These are phyloP conservation scores for Dryas octopetala DNA, from an alignment of 306 rosid genomes.

Conservation along the genomic window DNA sequence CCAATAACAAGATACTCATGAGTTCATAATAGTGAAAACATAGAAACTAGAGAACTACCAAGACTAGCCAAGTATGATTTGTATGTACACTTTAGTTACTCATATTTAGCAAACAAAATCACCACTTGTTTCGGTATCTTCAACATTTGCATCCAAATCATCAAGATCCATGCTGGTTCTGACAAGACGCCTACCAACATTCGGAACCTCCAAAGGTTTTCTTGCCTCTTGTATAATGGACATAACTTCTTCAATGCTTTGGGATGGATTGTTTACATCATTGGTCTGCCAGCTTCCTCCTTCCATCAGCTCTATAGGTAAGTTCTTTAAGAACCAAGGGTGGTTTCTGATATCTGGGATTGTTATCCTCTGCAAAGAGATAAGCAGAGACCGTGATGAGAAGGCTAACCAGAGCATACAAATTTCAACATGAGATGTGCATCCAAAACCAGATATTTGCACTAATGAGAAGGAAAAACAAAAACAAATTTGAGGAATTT, in stretches of 20 bases:
- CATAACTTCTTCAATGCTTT: constrained; percentile 59
- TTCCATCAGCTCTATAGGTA: constrained; percentile 67
- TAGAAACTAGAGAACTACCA: background rate
- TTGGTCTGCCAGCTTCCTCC: constrained; percentile 65
- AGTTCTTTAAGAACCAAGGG: constrained; percentile 75
- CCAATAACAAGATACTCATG: background rate
- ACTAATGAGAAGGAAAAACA: background rate
- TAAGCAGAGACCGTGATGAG: constrained; percentile 9
- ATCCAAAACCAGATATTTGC: background rate
- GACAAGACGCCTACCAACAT: constrained; percentile 33
- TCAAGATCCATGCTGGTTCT: constrained; percentile 73
- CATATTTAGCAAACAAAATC: constrained; percentile 58
- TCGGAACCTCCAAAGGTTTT: constrained; percentile 33
- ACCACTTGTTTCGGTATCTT: constrained; percentile 61
- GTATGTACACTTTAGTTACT: constrained; percentile 27
- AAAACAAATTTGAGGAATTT: background rate
- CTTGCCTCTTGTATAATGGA: constrained; percentile 74
- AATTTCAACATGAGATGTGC: background rate
- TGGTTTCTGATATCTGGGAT: constrained; percentile 65
- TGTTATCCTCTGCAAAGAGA: constrained; percentile 64
- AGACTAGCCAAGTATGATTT: background rate
- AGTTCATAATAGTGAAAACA: background rate
- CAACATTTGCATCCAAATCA: constrained; percentile 65
- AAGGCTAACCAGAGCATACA: background rate
- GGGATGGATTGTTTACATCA: constrained; percentile 64